phyloP scores from a whole-genome alignment of 1,139 yeast species.

The Diutina siamensis region DNA sequence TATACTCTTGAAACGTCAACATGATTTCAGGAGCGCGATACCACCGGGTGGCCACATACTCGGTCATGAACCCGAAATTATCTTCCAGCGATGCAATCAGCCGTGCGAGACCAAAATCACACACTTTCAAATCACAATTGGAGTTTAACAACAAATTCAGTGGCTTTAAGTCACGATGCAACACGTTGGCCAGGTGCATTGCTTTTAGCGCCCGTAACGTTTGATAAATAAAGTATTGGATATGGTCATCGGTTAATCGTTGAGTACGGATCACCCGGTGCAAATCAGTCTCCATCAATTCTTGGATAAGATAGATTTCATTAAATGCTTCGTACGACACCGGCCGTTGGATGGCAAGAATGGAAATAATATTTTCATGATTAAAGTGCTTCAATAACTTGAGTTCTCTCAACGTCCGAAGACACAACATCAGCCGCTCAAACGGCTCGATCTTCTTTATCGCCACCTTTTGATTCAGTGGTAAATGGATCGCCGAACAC shows the following conservation, averaged over 20 bases:
- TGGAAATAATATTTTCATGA: constrained; percentile 87
- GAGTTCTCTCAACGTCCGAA: constrained; percentile 81
- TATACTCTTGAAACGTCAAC: constrained; percentile 87
- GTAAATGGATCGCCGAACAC: constrained; percentile 83
- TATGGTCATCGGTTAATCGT: constrained; percentile 76
- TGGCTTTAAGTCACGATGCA: constrained; percentile 91
- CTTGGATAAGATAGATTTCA: constrained; percentile 89
- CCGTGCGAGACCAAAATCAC: constrained; percentile 92
- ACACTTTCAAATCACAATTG: constrained; percentile 85
- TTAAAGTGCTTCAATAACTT: constrained; percentile 77
- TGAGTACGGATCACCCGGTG: constrained; percentile 87
- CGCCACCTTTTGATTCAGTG: constrained; percentile 84
- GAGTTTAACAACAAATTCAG: constrained; percentile 77
- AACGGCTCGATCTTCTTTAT: constrained; percentile 92
- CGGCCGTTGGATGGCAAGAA: constrained; percentile 87
- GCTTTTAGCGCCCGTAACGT: constrained; percentile 82
- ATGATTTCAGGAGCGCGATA: constrained; percentile 95
- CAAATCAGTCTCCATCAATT: constrained; percentile 91
- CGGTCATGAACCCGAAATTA: constrained; percentile 75
- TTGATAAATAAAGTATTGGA: constrained; percentile 88
- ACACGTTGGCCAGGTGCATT: constrained; percentile 81
- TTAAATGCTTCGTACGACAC: constrained; percentile 59
- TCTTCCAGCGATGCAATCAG: constrained; percentile 29
- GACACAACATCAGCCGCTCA: constrained; percentile 82
- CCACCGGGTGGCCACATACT: constrained; percentile 97